These are phyloP conservation scores for Colletotrichum liriopes DNA, from an alignment of 2,329 filamentous ascomycete genomes.

Conservation along the genomic window DNA sequence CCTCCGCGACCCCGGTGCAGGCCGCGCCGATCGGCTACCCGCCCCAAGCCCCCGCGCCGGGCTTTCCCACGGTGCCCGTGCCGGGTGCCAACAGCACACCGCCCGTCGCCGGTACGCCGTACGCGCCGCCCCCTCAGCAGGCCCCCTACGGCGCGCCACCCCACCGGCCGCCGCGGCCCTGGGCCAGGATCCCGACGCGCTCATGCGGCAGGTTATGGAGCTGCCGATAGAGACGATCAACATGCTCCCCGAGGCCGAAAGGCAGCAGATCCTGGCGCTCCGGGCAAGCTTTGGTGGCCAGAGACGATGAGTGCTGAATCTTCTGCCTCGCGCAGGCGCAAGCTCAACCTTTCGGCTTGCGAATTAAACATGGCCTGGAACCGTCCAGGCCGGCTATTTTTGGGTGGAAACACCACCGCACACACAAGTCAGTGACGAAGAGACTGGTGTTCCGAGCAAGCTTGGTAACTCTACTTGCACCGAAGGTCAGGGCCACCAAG, in stretches of 20 bases:
- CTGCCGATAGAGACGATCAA: conserved; percentile 88
- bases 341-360: background rate
- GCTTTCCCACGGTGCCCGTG: conserved; percentile 54
- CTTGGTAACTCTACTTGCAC: background rate
- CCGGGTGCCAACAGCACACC: conserved; percentile 62
- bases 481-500: background rate
- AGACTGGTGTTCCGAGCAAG: background rate
- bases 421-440: conserved; percentile 2
- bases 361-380: background rate
- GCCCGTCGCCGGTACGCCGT: conserved; percentile 61
- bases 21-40: conserved; percentile 41
- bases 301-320: conserved; percentile 47
- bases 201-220: conserved; percentile 86
- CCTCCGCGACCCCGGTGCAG: conserved; percentile 53
- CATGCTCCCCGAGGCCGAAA: conserved; percentile 80
- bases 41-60: conserved; percentile 48
- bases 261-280: conserved; percentile 84
- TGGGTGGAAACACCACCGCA: background rate
- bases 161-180: conserved; percentile 51
- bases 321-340: background rate
- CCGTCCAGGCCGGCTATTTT: background rate
- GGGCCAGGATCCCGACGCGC: conserved; percentile 75
- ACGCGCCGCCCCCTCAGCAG: conserved; percentile 61
- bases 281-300: conserved; percentile 73
- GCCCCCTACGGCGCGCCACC: conserved; percentile 52